Percentiles rank a stretch among this genome's conserved stretches.
These are phyloP conservation scores for Malus sieversii DNA, from an alignment of 306 rosid genomes.

Conservation along the genomic window DNA sequence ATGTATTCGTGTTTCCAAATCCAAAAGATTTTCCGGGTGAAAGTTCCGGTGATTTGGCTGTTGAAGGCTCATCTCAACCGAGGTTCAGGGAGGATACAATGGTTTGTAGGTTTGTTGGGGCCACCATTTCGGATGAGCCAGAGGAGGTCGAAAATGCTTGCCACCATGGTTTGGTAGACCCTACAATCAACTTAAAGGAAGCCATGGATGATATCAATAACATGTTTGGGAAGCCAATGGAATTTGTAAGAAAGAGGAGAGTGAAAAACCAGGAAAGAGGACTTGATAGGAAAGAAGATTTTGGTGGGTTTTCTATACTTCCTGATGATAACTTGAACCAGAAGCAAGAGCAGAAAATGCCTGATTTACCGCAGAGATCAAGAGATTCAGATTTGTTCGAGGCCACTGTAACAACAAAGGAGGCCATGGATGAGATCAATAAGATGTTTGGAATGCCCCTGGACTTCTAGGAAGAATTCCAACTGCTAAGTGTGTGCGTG, in stretches of 20 bases:
- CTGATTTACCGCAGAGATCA: constrained; percentile 30
- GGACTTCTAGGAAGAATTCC: constrained; percentile 33
- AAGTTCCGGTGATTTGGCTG: constrained; percentile 38
- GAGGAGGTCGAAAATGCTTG: constrained; percentile 81
- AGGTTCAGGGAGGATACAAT: constrained; percentile 88
- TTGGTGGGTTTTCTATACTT: constrained; percentile 73
- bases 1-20: constrained; percentile 45
- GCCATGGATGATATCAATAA: constrained; percentile 92
- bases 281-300: constrained; percentile 28
- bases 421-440: constrained; percentile 86
- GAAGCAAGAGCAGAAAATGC: constrained; percentile 29
- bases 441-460: constrained; percentile 83
- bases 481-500: not conserved
- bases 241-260: constrained; percentile 63
- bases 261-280: constrained; percentile 48
- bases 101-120: constrained; percentile 83
- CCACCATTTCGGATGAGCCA: constrained; percentile 72
- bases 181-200: constrained; percentile 87
- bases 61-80: constrained; percentile 25
- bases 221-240: constrained; percentile 96
- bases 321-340: constrained; percentile 58
- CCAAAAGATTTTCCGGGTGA: constrained; percentile 52
- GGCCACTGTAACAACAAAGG: constrained; percentile 70
- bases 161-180: constrained; percentile 94
- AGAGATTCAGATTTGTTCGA: constrained; percentile 60